phyloP scores from a whole-genome alignment of 2,329 filamentous ascomycete species.

The Sordariomycetes sp. region DNA sequence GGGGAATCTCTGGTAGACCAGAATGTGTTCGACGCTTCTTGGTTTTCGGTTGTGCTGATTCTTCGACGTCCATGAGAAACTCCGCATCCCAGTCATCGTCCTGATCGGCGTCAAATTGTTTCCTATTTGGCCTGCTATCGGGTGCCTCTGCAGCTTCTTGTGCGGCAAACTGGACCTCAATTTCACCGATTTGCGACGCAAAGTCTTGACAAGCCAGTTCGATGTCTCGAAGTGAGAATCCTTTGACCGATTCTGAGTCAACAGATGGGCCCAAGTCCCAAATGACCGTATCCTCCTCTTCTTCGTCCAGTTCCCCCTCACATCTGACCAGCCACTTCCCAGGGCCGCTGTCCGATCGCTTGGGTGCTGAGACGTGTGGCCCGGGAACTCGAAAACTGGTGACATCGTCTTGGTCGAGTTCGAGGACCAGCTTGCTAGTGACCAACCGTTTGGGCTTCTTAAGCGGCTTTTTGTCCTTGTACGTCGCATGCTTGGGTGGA shows the following conservation, averaged over 20 bases:
- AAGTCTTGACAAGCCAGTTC: constrained; percentile 82
- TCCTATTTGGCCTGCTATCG: too few species aligned
- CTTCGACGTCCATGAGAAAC: constrained; percentile 36
- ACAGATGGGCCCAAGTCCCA: constrained; percentile 42
- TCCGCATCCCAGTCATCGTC: constrained; percentile 57
- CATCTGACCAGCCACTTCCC: constrained; percentile 38
- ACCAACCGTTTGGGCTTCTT: constrained; percentile 76
- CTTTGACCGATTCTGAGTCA: constrained; percentile 59
- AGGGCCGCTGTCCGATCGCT: constrained; percentile 43
- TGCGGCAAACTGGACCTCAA: constrained; percentile 26
- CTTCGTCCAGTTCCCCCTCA: constrained; percentile 24
- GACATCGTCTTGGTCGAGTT: constrained; percentile 79
- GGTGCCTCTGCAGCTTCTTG: constrained; percentile 7
- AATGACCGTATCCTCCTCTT: constrained; percentile 25
- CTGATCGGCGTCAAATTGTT: constrained; percentile 10
- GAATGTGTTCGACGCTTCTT: constrained; percentile 62
- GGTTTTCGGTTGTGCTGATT: constrained; percentile 33
- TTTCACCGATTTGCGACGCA: constrained; percentile 52
- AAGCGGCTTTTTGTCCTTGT: constrained; percentile 66
- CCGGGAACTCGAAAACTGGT: constrained; percentile 72
- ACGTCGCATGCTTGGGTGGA: constrained; percentile 69
- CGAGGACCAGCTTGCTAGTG: constrained; percentile 80
- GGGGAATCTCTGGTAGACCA: constrained; percentile 47
- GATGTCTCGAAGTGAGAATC: constrained; percentile 71
- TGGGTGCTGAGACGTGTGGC: constrained; percentile 33